phyloP scores from a whole-genome alignment of 1,139 yeast species.

The Candida mesenterica region DNA sequence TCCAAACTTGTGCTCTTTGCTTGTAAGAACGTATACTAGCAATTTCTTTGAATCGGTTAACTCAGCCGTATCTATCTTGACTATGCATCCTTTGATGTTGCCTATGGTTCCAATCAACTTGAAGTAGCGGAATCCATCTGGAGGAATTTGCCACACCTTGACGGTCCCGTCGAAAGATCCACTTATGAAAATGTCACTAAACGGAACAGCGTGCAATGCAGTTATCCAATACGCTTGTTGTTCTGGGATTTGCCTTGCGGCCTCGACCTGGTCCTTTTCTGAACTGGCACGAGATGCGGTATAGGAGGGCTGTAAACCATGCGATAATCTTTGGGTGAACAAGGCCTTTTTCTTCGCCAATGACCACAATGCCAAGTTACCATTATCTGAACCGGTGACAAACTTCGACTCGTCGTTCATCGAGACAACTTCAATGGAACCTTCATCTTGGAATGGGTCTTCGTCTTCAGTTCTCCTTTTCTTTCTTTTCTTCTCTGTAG shows the following conservation, averaged over 20 bases:
- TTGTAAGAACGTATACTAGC: constrained; percentile 61
- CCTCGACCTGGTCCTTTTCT: constrained; percentile 45
- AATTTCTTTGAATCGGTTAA: constrained; percentile 43
- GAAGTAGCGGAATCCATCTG: constrained; percentile 60
- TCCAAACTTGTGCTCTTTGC: constrained; percentile 86
- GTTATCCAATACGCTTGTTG: constrained; percentile 86
- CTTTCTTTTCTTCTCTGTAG: constrained; percentile 40
- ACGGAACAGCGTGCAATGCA: constrained; percentile 82
- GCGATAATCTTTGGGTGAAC: constrained; percentile 65
- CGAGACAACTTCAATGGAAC: constrained; percentile 84
- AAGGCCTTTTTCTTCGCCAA: constrained; percentile 86
- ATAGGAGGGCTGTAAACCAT: constrained; percentile 65
- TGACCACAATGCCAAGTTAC: constrained; percentile 85
- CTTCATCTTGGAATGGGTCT: constrained; percentile 61
- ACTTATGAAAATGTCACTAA: constrained; percentile 74
- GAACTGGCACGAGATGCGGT: constrained; percentile 62
- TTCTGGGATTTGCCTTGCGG: constrained; percentile 57
- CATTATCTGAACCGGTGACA: constrained; percentile 94
- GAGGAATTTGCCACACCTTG: constrained; percentile 71
- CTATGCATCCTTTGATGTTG: constrained; percentile 72
- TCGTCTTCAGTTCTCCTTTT: constrained; percentile 28
- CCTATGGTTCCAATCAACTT: constrained; percentile 51
- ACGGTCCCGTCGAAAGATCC: constrained; percentile 86
- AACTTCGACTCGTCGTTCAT: constrained; percentile 93
- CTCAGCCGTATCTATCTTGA: constrained; percentile 66